Evolutionary conservation across 192 early-diverging fungal species (phyloP).

Genomic region (Gamsiella multidivaricata): DNA sequence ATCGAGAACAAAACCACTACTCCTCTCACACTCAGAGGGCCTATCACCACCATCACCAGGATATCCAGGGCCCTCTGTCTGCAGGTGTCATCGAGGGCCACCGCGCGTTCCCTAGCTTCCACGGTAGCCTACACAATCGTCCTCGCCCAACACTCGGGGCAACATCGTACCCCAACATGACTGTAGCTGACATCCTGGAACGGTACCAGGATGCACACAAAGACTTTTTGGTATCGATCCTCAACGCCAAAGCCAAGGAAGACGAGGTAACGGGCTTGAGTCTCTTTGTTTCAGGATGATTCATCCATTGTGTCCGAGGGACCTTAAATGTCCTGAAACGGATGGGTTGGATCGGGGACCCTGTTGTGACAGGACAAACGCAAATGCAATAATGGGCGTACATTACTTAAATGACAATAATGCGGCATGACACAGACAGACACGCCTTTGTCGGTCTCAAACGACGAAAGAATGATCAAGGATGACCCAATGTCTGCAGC

Average conservation of each 20-base stretch:
- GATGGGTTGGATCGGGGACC: not conserved
- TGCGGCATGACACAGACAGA: too few relatives aligned
- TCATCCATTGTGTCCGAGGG: too few relatives aligned
- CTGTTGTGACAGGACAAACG: not conserved
- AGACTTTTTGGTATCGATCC: slow-evolving; percentile 43
- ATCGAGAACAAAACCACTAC: not conserved
- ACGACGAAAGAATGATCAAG: not conserved
- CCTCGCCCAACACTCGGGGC: not conserved
- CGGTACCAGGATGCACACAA: slow-evolving; percentile 37
- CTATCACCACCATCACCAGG: slow-evolving; percentile 27
- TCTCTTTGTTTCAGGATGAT: not conserved
- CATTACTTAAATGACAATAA: too few relatives aligned
- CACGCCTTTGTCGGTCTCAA: not conserved
- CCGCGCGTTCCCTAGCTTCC: slow-evolving; percentile 47
- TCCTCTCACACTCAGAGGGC: slow-evolving; percentile 19
- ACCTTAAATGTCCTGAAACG: not conserved
- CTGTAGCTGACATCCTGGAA: slow-evolving; percentile 45
- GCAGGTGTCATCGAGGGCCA: slow-evolving; percentile 47
- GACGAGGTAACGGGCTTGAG: slow-evolving; percentile 44
- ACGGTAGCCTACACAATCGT: slow-evolving; percentile 5
- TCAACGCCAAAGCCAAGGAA: slow-evolving; percentile 53
- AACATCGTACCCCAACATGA: slow-evolving; percentile 12
- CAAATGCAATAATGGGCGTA: not conserved
- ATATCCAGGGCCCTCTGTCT: slow-evolving; percentile 44
- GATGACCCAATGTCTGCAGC: not conserved